Evolutionary conservation across 345 rosid genomes (phyloP).

Genomic region (Lepidium aucheri): DNA sequence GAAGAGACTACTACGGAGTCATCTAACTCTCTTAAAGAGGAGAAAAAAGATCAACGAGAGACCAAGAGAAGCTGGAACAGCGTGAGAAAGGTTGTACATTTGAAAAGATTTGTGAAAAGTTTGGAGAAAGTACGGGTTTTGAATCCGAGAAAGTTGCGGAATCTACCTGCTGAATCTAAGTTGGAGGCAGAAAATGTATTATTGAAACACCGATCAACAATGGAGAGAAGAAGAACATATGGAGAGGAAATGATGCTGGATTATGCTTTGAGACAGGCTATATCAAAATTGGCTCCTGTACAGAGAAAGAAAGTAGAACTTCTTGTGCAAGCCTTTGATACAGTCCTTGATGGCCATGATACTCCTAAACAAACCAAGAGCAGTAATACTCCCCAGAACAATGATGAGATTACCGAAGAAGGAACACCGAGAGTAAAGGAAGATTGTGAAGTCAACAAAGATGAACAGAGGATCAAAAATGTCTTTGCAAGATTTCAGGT

Average conservation of each 20-base stretch:
- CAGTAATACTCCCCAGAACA: not conserved
- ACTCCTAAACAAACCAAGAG: conserved; percentile 3
- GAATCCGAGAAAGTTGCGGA: conserved; percentile 34
- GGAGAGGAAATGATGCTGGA: conserved; percentile 93
- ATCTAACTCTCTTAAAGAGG: conserved; percentile 8
- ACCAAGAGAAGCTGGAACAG: conserved; percentile 64
- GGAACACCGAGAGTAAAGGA: not conserved
- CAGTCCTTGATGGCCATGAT: conserved; percentile 35
- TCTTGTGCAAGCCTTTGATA: conserved; percentile 89
- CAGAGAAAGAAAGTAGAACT: conserved; percentile 71
- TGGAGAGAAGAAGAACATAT: conserved; percentile 48
- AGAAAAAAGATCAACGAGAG: conserved; percentile 24
- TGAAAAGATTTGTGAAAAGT: conserved; percentile 72
- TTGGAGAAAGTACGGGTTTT: conserved; percentile 50
- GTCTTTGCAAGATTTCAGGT: conserved; percentile 20
- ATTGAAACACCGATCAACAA: conserved; percentile 43
- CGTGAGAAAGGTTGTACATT: conserved; percentile 55
- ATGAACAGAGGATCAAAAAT: conserved; percentile 5
- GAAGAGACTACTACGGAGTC: conserved; percentile 11
- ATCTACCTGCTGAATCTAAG: conserved; percentile 27
- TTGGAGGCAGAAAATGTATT: conserved; percentile 49
- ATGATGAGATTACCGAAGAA: not conserved
- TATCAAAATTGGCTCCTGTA: conserved; percentile 63
- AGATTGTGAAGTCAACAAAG: not conserved
- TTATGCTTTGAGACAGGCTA: conserved; percentile 65